A percentile compares a stretch with the other conserved stretches of the same genome.
Evolutionary conservation across 495 filamentous ascomycete genomes (phyloP).

Genomic region (Penicillium dipodomyicola): DNA sequence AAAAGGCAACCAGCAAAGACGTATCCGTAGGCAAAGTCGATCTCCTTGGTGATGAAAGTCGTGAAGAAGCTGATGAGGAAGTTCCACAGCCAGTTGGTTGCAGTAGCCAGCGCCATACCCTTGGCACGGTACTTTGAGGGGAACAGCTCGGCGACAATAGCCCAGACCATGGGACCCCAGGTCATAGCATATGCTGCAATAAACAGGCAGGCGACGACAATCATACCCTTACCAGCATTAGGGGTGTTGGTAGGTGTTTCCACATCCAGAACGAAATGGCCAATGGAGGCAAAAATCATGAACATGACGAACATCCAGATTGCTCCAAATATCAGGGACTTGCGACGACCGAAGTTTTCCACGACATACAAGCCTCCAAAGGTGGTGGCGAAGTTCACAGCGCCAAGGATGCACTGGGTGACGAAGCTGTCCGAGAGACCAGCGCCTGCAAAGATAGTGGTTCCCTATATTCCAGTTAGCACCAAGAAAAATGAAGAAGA

Average conservation of each 20-base stretch:
- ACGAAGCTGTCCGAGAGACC: slow-evolving; percentile 68
- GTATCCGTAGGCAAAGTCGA: slow-evolving; percentile 72
- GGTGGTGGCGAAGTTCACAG: slow-evolving; percentile 70
- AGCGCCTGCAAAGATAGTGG: slow-evolving; percentile 67
- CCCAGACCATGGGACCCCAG: slow-evolving; percentile 82
- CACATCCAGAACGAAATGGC: slow-evolving; percentile 61
- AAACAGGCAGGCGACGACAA: slow-evolving; percentile 70
- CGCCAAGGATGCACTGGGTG: slow-evolving; percentile 70
- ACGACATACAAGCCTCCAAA: slow-evolving; percentile 70
- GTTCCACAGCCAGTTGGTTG: slow-evolving; percentile 84
- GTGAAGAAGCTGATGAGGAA: slow-evolving; percentile 81
- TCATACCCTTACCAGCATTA: slow-evolving; percentile 67
- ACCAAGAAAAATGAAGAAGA: neutral
- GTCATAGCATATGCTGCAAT: slow-evolving; percentile 55
- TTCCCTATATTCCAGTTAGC: slow-evolving; percentile 52
- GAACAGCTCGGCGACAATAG: slow-evolving; percentile 75
- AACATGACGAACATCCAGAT: slow-evolving; percentile 68
- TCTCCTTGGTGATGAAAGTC: slow-evolving; percentile 62
- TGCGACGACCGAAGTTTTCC: slow-evolving; percentile 67
- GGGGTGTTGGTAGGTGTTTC: slow-evolving; percentile 53
- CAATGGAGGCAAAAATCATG: slow-evolving; percentile 68
- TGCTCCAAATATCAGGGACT: slow-evolving; percentile 63
- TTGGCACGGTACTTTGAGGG: slow-evolving; percentile 70
- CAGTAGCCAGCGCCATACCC: slow-evolving; percentile 71
- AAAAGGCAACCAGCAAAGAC: slow-evolving; percentile 71